Evolutionary conservation across 2,329 filamentous ascomycete genomes (phyloP), one percentile per base, ranked within the genome.

Genomic region (Alternaria sp.): DNA sequence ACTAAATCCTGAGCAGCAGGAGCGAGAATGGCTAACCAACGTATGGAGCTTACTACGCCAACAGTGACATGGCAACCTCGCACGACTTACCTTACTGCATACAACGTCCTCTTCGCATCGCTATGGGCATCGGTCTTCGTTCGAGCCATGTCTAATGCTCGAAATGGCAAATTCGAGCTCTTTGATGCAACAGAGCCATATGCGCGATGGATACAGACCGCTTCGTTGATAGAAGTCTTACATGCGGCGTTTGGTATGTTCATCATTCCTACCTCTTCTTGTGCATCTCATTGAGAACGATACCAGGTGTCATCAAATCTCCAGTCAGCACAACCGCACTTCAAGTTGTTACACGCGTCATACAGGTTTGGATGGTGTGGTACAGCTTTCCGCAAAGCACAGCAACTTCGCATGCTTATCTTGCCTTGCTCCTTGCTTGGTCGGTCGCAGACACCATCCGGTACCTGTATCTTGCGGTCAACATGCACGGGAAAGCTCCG

Each of bases 301-400:
- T 41, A n/a, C 6, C 21, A 74, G 72, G 71, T 3, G 46, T 75
- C 14, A 63, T 73, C 18, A 73, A 70, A 23, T 73, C 71, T 5
- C 71, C 71, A 9, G 63, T 74, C 25, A 60, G 64, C 46, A 75
- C 69, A 6, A 75, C 73, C 1, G 68, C 68, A 8, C 54, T 69
- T 3, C 73, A 75, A 43, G 67, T 71, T 6, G 55, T 65, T 50
- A 74, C 73, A 3, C 71, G 73, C n/a, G 65, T 66, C 4, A 75
- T 75, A 18, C 73, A 75, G 44, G 69, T 73, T 4, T 75, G 72
- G 72, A 70, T 75, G 68, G 66, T 75, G 6, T 75, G 71, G 73
- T 69, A 59, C 21, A 47, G 50, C 10, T 75, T 73, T 37, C 73
- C 73, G 0, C 41, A 26, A 2, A 69, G 49, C 43, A 73, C 71